These are phyloP conservation scores for Colletotrichum lindemuthianum DNA, from an alignment of 2,329 filamentous ascomycete species.

Conservation along the genomic window DNA sequence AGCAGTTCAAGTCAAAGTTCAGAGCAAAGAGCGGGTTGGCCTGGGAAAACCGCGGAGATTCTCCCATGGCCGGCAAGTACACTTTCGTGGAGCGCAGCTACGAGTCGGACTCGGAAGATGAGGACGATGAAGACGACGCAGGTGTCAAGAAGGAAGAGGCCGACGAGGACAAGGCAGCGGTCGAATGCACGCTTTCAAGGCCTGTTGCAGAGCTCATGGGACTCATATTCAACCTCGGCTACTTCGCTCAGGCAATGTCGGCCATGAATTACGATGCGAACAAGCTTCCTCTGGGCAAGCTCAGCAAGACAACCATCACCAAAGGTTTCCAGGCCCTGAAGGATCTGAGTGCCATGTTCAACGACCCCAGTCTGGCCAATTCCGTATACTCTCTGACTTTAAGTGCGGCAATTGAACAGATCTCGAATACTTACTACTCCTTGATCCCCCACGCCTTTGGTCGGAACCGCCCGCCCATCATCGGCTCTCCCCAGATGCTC, in stretches of 20 bases:
- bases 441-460: conserved; percentile 86
- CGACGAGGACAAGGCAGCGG: conserved; percentile 42
- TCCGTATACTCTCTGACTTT: conserved; percentile 53
- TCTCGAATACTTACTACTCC: conserved; percentile 84
- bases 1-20: conserved; percentile 69
- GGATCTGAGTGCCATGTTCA: conserved; percentile 75
- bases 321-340: conserved; percentile 82
- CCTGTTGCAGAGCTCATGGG: conserved; percentile 76
- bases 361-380: conserved; percentile 58
- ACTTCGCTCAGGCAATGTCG: conserved; percentile 74
- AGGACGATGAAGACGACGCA: conserved; percentile 35
- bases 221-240: conserved; percentile 84
- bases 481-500: conserved; percentile 64
- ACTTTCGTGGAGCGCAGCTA: conserved; percentile 85
- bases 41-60: conserved; percentile 63
- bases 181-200: conserved; percentile 66
- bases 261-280: conserved; percentile 76
- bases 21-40: conserved; percentile 67
- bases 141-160: conserved; percentile 42
- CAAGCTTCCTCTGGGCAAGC: conserved; percentile 85
- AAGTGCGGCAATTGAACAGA: conserved; percentile 60
- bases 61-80: conserved; percentile 76
- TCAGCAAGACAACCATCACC: conserved; percentile 81
- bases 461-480: conserved; percentile 76
- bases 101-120: conserved; percentile 71